phyloP scores from a whole-genome alignment of 495 filamentous ascomycete genomes.

The Podospora australis region DNA sequence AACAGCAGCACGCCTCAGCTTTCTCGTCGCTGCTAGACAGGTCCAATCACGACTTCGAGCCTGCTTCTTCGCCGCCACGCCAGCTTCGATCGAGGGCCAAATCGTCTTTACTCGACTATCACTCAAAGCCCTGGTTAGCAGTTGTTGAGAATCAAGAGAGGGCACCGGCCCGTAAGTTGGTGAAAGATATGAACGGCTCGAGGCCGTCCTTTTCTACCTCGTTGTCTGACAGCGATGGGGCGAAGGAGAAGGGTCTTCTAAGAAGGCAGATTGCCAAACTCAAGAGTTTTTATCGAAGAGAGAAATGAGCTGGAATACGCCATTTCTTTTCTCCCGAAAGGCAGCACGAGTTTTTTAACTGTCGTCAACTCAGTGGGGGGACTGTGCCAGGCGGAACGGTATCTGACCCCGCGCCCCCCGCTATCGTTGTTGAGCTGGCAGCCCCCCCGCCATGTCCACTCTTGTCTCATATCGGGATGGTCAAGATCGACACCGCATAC shows the following conservation, averaged over 20 bases:
- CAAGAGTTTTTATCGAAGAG: conserved; percentile 21
- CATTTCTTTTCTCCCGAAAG: neutral
- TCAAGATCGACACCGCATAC: no score
- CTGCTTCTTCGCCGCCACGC: neutral
- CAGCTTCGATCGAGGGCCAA: conserved; percentile 1
- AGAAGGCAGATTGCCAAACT: conserved; percentile 21
- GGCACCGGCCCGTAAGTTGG: conserved; percentile 22
- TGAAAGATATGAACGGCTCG: conserved; percentile 25
- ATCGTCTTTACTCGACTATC: neutral
- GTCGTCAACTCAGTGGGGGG: no score
- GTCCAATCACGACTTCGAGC: neutral
- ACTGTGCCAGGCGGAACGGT: no score
- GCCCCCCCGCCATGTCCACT: no score
- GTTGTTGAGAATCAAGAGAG: conserved; percentile 19
- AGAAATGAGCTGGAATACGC: conserved; percentile 10
- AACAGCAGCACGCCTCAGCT: conserved; percentile 13
- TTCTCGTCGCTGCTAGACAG: conserved; percentile 26
- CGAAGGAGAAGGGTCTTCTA: conserved; percentile 22
- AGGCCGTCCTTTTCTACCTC: conserved; percentile 22
- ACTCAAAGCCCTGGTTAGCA: conserved; percentile 18
- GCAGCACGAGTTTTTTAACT: no score
- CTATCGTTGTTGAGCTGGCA: no score
- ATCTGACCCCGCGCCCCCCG: neutral
- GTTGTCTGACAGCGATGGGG: conserved; percentile 21
- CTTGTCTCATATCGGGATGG: no score